Percentiles rank a stretch among this genome's conserved stretches.
Evolutionary conservation across 148 eudicot species (phyloP).

Genomic region (Cornus suecica): DNA sequence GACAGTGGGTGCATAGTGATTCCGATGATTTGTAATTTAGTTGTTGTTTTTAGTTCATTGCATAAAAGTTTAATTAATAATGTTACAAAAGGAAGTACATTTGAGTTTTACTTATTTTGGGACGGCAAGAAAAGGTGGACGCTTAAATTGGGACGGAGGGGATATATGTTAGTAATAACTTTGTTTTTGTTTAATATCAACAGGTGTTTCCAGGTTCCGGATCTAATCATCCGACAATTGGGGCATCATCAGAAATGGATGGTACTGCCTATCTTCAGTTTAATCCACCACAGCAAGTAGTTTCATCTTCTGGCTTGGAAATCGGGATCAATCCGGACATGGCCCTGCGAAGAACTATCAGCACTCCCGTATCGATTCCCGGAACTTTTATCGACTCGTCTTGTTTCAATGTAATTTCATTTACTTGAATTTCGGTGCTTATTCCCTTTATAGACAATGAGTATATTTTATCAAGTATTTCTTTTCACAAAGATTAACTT

Average conservation of each 20-base stretch:
- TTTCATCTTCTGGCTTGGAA: slow-evolving; percentile 45
- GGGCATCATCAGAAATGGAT: slow-evolving; percentile 38
- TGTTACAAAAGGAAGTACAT: no score
- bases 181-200: neutral
- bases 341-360: slow-evolving; percentile 49
- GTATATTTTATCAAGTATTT: neutral
- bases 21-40: no score
- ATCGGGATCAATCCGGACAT: slow-evolving; percentile 39
- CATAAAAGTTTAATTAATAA: no score
- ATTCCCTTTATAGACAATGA: neutral
- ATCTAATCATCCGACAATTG: slow-evolving; percentile 42
- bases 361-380: slow-evolving; percentile 56
- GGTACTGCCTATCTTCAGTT: slow-evolving; percentile 49
- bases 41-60: no score
- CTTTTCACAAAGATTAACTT: slow-evolving; percentile 1
- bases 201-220: slow-evolving; percentile 67
- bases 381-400: slow-evolving; percentile 61
- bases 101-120: no score
- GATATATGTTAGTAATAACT: neutral
- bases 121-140: no score
- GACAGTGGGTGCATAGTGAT: no score
- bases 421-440: neutral
- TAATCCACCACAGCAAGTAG: slow-evolving; percentile 47
- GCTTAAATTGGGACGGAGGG: no score
- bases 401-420: slow-evolving; percentile 58